Evolutionary conservation across 495 filamentous ascomycete species (phyloP).

Genomic region (Talaromyces ruber): DNA sequence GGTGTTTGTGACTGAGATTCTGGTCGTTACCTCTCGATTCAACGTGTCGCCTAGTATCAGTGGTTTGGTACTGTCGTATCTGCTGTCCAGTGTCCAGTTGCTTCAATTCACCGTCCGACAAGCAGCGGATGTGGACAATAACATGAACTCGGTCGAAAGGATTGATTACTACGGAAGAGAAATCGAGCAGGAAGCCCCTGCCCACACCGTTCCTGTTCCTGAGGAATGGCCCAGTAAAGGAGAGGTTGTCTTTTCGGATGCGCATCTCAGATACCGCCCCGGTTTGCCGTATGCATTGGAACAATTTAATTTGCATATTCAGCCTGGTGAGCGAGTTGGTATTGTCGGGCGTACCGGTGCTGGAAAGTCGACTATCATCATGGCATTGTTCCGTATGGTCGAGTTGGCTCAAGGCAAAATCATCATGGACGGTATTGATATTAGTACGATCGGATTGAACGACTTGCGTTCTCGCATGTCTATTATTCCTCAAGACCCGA

Average conservation of each 20-base stretch:
- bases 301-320: slow-evolving; percentile 10
- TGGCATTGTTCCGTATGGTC: slow-evolving; percentile 16
- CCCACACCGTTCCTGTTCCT: slow-evolving; percentile 6
- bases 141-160: slow-evolving; percentile 64
- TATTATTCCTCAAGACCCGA: slow-evolving; percentile 21
- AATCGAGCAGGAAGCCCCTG: slow-evolving; percentile 6
- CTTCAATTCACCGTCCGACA: slow-evolving; percentile 55
- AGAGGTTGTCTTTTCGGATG: slow-evolving; percentile 12
- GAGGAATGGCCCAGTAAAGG: slow-evolving; percentile 16
- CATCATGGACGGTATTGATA: slow-evolving; percentile 18
- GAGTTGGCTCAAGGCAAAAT: slow-evolving; percentile 13
- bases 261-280: slow-evolving; percentile 13
- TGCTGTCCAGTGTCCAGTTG: slow-evolving; percentile 12
- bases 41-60: slow-evolving; percentile 24
- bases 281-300: slow-evolving; percentile 13
- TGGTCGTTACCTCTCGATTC: slow-evolving; percentile 12
- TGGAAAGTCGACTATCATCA: slow-evolving; percentile 16
- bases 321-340: slow-evolving; percentile 14
- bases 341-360: slow-evolving; percentile 22
- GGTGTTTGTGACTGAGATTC: slow-evolving; percentile 36
- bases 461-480: slow-evolving; percentile 12
- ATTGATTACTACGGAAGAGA: slow-evolving; percentile 49
- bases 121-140: slow-evolving; percentile 55
- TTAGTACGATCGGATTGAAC: slow-evolving; percentile 10
- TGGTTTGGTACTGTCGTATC: slow-evolving; percentile 30